phyloP scores from a whole-genome alignment of 176 grass and related monocot species.

The Cymbopogon citratus region DNA sequence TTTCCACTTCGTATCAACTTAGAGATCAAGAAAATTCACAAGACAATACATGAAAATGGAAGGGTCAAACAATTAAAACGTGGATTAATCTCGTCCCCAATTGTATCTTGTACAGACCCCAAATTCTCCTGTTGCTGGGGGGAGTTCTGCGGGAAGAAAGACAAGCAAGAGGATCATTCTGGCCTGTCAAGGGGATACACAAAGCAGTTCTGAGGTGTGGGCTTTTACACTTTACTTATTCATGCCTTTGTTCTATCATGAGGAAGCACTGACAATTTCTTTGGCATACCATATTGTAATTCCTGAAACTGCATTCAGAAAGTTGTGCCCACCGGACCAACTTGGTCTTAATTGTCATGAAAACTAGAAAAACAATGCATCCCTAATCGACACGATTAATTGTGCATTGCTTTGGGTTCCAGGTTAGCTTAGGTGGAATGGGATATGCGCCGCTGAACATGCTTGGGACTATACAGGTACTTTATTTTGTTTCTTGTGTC shows the following conservation, averaged over 20 bases:
- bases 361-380: not conserved
- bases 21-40: not conserved
- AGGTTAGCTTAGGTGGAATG: constrained; percentile 50
- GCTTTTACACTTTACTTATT: not conserved
- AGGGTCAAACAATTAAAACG: not conserved
- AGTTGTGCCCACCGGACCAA: not conserved
- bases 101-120: constrained; percentile 62
- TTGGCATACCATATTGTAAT: not conserved
- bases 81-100: not conserved
- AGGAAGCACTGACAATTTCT: not conserved
- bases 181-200: constrained; percentile 76
- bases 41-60: not conserved
- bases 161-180: constrained; percentile 63
- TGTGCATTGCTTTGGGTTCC: constrained; percentile 23
- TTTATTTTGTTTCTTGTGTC: not conserved
- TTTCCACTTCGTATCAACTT: constrained; percentile 1
- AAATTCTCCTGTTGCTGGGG: constrained; percentile 56
- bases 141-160: constrained; percentile 67
- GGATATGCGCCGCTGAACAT: constrained; percentile 88
- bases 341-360: not conserved
- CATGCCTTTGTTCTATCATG: not conserved
- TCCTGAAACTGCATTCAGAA: not conserved
- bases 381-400: not conserved
- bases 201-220: constrained; percentile 55
- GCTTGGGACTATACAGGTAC: constrained; percentile 93